Base-by-base conservation (phyloP, 2,329 filamentous ascomycete genomes). In the Fusarium mundagurra region DNA sequence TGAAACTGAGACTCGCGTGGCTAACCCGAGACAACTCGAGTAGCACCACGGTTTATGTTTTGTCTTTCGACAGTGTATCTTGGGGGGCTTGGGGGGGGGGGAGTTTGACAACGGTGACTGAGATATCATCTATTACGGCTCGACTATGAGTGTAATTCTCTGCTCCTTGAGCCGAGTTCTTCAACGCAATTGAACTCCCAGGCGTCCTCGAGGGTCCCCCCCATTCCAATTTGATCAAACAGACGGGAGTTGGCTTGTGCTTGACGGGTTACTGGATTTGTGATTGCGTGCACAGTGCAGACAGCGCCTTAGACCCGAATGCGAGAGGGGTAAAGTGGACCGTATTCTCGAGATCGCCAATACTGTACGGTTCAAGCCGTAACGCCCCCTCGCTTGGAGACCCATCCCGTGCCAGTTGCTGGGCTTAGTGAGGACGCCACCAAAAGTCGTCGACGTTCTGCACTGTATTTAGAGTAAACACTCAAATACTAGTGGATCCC, bases 21-120 rank as follows among this genome's bases (percentile, higher is more conserved):
- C 76, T 54, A 58, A 57, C 63, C 74, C 65, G 74, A 77, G 74
- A 77, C 60, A 75, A 41, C 45, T 43, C 27, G 17, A 51, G 51
- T 50, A 29, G 50, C 43, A 47, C 50, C 39, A 44, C 33, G 41
- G 44, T 60, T 31, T 59, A 45, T 67, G 57, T 60, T 51, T 69
- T 54, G 41, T 44, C 31, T 64, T 43, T 45, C 38, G n/a, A 61
- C 54, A 67, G 36, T 60, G 27, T 45, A 45, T 33, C 41, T 34
- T 38, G 41, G 22, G 22, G 20, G 41, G 22, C 38, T 45, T 27
- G 27, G 27, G 31, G 39, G 41, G 31, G 39, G 41, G 13, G n/a
- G 31, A 38, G 14, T 24, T 63, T 22, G 14, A n/a, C n/a, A 36
- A 57, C 8, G 45, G 11, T 38, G 48, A 57, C 29, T 43, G 38